Evolutionary conservation across 805 yeast genomes (phyloP).

Genomic region (Hanseniaspora mollemarum): DNA sequence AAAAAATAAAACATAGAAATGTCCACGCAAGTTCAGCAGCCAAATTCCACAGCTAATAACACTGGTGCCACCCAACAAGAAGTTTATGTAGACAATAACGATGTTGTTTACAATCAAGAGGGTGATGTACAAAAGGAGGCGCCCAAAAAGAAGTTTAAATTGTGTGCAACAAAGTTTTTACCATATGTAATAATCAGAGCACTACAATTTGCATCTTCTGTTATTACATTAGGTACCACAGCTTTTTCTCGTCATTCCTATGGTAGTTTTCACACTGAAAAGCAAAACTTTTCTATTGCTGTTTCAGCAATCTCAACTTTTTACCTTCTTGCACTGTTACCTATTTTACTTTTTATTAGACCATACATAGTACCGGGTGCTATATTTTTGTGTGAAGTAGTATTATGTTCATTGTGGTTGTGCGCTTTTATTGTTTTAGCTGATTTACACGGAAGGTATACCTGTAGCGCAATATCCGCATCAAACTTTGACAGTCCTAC

Average conservation of each 20-base stretch:
- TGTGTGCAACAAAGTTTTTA: neutral
- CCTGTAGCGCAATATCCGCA: slow-evolving; percentile 21
- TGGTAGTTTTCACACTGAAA: slow-evolving; percentile 21
- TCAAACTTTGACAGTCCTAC: slow-evolving; percentile 18
- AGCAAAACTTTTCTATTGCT: slow-evolving; percentile 28
- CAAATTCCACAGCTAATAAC: neutral
- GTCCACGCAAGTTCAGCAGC: neutral
- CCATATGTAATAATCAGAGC: slow-evolving; percentile 17
- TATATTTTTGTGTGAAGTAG: slow-evolving; percentile 24
- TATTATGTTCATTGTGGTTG: slow-evolving; percentile 29
- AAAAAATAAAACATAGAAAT: neutral
- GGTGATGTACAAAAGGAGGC: neutral
- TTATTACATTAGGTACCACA: slow-evolving; percentile 27
- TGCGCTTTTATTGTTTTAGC: slow-evolving; percentile 30
- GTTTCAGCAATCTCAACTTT: slow-evolving; percentile 26
- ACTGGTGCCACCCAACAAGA: neutral
- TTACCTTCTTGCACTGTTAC: slow-evolving; percentile 24
- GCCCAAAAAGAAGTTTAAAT: neutral
- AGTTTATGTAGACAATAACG: neutral
- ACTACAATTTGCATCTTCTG: slow-evolving; percentile 24
- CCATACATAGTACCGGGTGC: slow-evolving; percentile 24
- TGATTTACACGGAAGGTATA: slow-evolving; percentile 24
- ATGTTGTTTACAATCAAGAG: neutral
- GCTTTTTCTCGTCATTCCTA: slow-evolving; percentile 23
- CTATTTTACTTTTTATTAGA: slow-evolving; percentile 20